phyloP scores from a whole-genome alignment of 2,329 filamentous ascomycete species.

The Ascochyta clinopodiicola region DNA sequence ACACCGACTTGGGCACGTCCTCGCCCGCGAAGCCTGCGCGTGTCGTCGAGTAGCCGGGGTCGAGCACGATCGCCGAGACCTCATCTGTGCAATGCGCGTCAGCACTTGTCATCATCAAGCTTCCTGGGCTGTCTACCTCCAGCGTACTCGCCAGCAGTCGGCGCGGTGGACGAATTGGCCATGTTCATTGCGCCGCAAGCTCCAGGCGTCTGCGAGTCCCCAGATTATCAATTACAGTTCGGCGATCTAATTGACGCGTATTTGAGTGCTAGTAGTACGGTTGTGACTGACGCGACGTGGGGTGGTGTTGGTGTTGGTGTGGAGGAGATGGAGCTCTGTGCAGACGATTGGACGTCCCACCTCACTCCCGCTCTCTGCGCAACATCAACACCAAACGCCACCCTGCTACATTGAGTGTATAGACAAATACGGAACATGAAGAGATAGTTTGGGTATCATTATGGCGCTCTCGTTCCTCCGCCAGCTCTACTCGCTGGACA shows the following conservation, averaged over 20 bases:
- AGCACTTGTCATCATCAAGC: conserved; percentile 16
- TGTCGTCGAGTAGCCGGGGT: conserved; percentile 88
- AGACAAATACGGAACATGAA: conserved; percentile 23
- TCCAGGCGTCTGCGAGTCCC: conserved; percentile 19
- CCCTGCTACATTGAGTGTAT: conserved; percentile 8
- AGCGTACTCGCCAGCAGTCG: conserved; percentile 54
- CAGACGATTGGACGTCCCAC: conserved; percentile 4
- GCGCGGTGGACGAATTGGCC: conserved; percentile 47
- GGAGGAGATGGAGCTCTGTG: conserved; percentile 19
- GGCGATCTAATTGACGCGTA: conserved; percentile 36
- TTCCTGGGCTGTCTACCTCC: conserved; percentile 45
- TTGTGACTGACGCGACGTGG: conserved; percentile 20
- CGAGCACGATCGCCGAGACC: conserved; percentile 94
- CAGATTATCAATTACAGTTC: background rate
- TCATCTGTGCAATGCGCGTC: conserved; percentile 70
- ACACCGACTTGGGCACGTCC: conserved; percentile 92
- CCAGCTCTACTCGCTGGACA: conserved; percentile 69
- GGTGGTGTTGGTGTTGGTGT: conserved; percentile 30
- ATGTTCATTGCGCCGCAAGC: conserved; percentile 42
- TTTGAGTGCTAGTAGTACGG: conserved; percentile 1
- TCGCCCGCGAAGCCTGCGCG: conserved; percentile 97
- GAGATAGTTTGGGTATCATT: conserved; percentile 24
- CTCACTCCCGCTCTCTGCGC: conserved; percentile 21
- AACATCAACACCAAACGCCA: conserved; percentile 12
- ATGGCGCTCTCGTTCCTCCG: conserved; percentile 57